Evolutionary conservation across 345 rosid species (phyloP), one percentile per base, ranked within the genome.

Genomic region (Turnera subulata): DNA sequence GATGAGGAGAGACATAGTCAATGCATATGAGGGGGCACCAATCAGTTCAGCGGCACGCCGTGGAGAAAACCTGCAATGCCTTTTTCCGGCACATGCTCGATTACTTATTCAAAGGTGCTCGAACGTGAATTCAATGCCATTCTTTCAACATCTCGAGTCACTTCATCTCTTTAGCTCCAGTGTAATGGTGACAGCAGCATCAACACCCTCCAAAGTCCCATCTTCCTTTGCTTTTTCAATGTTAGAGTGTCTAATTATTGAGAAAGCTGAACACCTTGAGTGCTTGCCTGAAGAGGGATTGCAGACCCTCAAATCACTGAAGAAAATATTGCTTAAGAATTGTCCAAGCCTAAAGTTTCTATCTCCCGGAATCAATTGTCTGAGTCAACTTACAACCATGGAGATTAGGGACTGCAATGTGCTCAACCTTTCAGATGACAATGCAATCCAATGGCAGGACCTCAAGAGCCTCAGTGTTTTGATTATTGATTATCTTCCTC

Each of bases 311-410:
- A 43, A 20, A 0, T 57, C 61, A 43, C 61, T 57, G 11, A 44
- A 26, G 61, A 57, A 35, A 44, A n/a, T 57, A 17, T 20, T 15
- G 39, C 2, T 57, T 29, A 44, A 26, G 25, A 57, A 26, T 1
- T 57, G 61, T 17, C 61, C 50, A 6, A 17, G 50, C 26, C 25
- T 57, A 25, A 25, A 6, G 17, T 57, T 26, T n/a, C 61, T 57
- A 43, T 57, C 50, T n/a, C 61, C 50, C 2, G 61, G 61, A 26
- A 57, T 57, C 50, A 57, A 25, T 57, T 57, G 10, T 44, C 50
- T 57, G 16, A 44, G 35, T 24, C 39, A 26, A 57, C 61, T 57
- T 26, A 24, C 50, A 44, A 24, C 24, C 44, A 23, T 57, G 61
- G 61, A 57, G 39, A 43, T 57, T 2, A 26, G 17, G 11, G 50